Base-by-base conservation (phyloP, 371 early-diverging fungal species). In the Saksenaea vasiformis region DNA sequence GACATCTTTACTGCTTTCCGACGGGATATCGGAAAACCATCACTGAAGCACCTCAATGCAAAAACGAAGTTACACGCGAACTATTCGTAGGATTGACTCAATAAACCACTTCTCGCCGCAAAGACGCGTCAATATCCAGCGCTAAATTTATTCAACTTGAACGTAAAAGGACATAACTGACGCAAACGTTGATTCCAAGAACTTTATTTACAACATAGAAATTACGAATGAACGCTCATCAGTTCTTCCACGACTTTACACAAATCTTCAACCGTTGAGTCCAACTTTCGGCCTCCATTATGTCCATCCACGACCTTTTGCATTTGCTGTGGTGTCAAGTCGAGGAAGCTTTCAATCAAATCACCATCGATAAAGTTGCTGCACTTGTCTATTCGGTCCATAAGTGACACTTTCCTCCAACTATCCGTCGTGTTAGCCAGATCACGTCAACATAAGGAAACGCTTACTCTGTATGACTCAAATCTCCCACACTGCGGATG, bases 341-440 rank as follows among this genome's bases (percentile, higher is more conserved):
- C 93, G 59, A 95, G 65, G 60, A 93, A 95, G 60, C 82, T 74
- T 72, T 95, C 95, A 34, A 98, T 86, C 62, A 97, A 65, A 72
- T 98, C 97, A 8, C 98, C 98, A 68, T 98, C 97, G 53, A 97
- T 80, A 61, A 94, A 91, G 7, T 89, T 86, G 24, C 79, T 77
- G n/a, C 85, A 75, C 22, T 79, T 74, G 5, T 79, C 69, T 15
- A 68, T 74, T 47, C 86, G 76, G 62, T 84, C 78, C 58, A 91
- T 83, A 35, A 83, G 87, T 19, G 67, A 56, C 61, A 87, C 90
- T 13, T 73, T 73, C 39, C 95, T 83, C 92, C 93, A 95, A 8
- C 88, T 87, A 56, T 35, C 47, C 35, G 27, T n/a, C 11, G 35
- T 19, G 39, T 38, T 17, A 26, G 13, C 9, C 17, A 3, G 8